Conservation (phyloP, 345 rosid genomes). For the Trapa incisa region DNA sequence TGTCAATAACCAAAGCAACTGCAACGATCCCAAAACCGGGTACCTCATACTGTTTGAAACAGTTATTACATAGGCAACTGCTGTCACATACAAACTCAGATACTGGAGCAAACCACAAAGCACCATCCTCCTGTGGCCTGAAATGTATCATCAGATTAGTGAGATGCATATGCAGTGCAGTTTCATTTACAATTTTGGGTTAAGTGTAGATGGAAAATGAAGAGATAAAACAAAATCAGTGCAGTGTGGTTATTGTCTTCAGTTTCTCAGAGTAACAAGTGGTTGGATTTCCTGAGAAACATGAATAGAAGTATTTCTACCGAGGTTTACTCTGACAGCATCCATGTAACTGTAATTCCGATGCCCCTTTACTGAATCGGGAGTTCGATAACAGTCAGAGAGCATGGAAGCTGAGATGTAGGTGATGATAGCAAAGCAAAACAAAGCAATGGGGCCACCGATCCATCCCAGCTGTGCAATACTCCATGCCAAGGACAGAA, state of each 20-base stretch:
- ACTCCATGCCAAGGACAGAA: constrained; percentile 54
- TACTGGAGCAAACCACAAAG: constrained; percentile 52
- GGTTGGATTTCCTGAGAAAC: neutral
- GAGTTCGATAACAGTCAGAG: constrained; percentile 42
- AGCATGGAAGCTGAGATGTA: constrained; percentile 37
- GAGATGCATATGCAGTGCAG: no score
- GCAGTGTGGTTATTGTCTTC: no score
- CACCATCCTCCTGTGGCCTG: constrained; percentile 38
- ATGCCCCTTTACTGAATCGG: constrained; percentile 29
- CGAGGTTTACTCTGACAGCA: constrained; percentile 35
- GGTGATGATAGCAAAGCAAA: constrained; percentile 41
- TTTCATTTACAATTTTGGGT: no score
- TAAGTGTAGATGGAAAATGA: no score
- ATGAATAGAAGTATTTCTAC: constrained; percentile 8
- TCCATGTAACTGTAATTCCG: constrained; percentile 30
- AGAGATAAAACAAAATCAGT: neutral
- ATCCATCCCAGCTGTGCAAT: constrained; percentile 64
- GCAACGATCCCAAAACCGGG: neutral
- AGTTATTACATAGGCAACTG: constrained; percentile 53
- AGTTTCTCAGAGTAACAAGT: neutral
- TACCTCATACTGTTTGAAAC: constrained; percentile 57
- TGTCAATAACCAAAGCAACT: neutral
- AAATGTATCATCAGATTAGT: constrained; percentile 5
- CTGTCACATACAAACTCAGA: constrained; percentile 30
- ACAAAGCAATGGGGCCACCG: constrained; percentile 36